Percentiles rank a stretch among this genome's conserved stretches.
Evolutionary conservation across 768 basidiomycete genomes (phyloP).

Genomic region (Termitomyces sp.): DNA sequence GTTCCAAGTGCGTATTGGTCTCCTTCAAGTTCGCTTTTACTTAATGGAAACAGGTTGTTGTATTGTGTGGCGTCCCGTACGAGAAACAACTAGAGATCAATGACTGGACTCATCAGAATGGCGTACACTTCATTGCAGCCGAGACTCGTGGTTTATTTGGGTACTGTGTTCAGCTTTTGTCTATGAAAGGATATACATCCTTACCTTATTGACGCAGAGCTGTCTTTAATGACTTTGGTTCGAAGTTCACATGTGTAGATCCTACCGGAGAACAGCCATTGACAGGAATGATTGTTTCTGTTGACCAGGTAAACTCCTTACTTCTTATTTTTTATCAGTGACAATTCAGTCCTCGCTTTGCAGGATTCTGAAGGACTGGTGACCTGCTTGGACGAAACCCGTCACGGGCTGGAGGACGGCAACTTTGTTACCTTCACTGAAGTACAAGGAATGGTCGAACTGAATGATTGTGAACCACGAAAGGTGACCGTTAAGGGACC

Average conservation of each 20-base stretch:
- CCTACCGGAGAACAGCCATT: conserved; percentile 97
- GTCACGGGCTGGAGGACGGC: conserved; percentile 98
- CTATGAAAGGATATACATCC: background rate
- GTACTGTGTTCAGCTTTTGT: conserved; percentile 37
- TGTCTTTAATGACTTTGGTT: conserved; percentile 95
- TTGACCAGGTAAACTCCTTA: conserved; percentile 64
- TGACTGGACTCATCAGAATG: conserved; percentile 89
- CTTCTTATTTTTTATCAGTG: conserved; percentile 1
- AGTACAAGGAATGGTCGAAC: conserved; percentile 89
- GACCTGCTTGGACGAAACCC: conserved; percentile 93
- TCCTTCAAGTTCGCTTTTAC: background rate
- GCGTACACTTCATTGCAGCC: conserved; percentile 87
- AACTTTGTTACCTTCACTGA: conserved; percentile 97
- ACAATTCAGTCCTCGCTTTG: background rate
- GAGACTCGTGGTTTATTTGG: conserved; percentile 94
- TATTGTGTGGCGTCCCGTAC: conserved; percentile 75
- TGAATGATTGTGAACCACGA: conserved; percentile 88
- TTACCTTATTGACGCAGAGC: conserved; percentile 47
- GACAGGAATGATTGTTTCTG: conserved; percentile 91
- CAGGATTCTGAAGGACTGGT: conserved; percentile 90
- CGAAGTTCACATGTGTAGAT: conserved; percentile 93
- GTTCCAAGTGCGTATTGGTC: conserved; percentile 66
- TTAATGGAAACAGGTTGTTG: conserved; percentile 62
- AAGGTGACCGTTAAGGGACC: conserved; percentile 95
- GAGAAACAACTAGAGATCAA: conserved; percentile 92